Evolutionary conservation across 1,284 basidiomycete genomes (phyloP).

Genomic region (Cystobasidiaceae sp.): DNA sequence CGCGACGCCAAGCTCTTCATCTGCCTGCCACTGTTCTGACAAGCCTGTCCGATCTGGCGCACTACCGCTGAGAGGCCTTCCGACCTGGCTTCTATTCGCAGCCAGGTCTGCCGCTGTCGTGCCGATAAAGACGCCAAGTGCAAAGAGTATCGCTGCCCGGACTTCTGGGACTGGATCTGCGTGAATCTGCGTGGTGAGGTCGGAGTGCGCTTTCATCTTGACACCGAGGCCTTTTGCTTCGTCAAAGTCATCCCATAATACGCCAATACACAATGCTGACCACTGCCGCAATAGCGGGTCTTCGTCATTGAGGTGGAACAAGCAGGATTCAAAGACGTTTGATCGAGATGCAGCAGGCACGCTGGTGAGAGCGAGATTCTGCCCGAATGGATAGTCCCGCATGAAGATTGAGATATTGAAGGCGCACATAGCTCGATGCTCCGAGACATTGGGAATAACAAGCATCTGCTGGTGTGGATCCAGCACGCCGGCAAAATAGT

Average conservation of each 20-base stretch:
- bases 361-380: conserved; percentile 66
- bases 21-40: conserved; percentile 62
- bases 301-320: conserved; percentile 71
- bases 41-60: conserved; percentile 70
- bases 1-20: conserved; percentile 55
- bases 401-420: conserved; percentile 93
- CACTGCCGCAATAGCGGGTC: conserved; percentile 88
- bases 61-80: conserved; percentile 43
- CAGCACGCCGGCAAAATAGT: conserved; percentile 75
- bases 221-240: conserved; percentile 84
- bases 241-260: conserved; percentile 91
- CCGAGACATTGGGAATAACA: conserved; percentile 79
- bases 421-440: conserved; percentile 98
- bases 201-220: conserved; percentile 67
- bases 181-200: conserved; percentile 75
- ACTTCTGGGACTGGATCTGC: conserved; percentile 88
- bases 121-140: conserved; percentile 88
- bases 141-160: conserved; percentile 81
- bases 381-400: conserved; percentile 79
- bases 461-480: conserved; percentile 53
- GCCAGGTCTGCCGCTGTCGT: conserved; percentile 62
- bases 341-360: conserved; percentile 51
- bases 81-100: conserved; percentile 58
- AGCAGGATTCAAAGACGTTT: conserved; percentile 83
- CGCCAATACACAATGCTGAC: conserved; percentile 87